Evolutionary conservation across 768 basidiomycete species (phyloP), one percentile per base, ranked within the genome.

Genomic region (Hydnum rufescens): DNA sequence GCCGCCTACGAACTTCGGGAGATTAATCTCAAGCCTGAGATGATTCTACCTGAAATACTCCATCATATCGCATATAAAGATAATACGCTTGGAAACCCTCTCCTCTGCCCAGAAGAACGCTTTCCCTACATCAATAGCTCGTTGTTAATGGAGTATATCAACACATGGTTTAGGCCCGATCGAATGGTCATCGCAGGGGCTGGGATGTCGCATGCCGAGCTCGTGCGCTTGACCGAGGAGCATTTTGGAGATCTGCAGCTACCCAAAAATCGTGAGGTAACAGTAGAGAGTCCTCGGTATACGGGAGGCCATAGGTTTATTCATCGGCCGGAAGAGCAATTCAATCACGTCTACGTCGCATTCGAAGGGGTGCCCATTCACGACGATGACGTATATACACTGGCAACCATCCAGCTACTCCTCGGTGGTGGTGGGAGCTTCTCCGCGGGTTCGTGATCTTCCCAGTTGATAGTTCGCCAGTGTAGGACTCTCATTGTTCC

Each of bases 391-490:
- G 82, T 97, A 49, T 97, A 90, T 64, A 75, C 87, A 4, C 72
- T 93, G 18, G 93, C 93, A 19, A 88, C 85, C 1, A 82, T 97
- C 68, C 93, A 99, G 62, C 82, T 92, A 25, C 75, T 97, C 42
- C 75, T 99, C 16, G 93, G 93, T 30, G 93, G 93, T 0, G 93
- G 93, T 4, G 90, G 90, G 18, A 85, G 81, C 63, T 99, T 99
- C 72, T 95, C 90, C 32, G 93, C 93, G 16, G 85, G 78, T 78
- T 59, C 36, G 69, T 57, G 5, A 19, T 26, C 51, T 28, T 55
- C 22, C 49, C 4, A 2, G 22, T 43, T 31, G 4, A 22, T 29
- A 42, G 46, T 31, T 4, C 4, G 42, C 50, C 43, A 51, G 36
- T 52, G 1, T 42, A 22, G 19, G 31, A 49, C 51, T 49, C n/a